Base-by-base conservation (phyloP, 257 asterid species). In the Rehmannia glutinosa region DNA sequence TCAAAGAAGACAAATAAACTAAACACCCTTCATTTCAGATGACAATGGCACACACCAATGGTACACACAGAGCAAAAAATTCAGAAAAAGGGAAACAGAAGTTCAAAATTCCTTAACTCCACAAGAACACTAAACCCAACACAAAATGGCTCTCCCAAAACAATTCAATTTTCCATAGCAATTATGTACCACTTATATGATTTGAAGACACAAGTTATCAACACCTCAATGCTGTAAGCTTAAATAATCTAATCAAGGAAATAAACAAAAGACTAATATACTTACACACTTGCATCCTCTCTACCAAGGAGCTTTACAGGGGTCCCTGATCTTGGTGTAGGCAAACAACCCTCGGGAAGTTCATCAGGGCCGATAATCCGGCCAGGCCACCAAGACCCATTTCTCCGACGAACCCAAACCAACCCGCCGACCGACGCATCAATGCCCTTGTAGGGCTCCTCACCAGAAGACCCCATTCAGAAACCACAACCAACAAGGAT, bases 371-470 rank as follows among this genome's bases (percentile, higher is more conserved):
- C 84, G 39, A 90, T 82, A 78, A 93, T 82, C 76, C 84, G 86
- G 33, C 92, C 99, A 3, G 97, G 97, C 97, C 99, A 93, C 99
- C 99, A 93, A 4, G 95, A 83, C 70, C 96, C 97, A 41, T 93
- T 90, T 65, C 95, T 75, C 74, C 97, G 75, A 1, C 92, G 94
- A 68, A 93, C 95, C 99, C 99, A 93, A 68, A 93, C 96, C 85
- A 93, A 62, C n/a, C 87, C 92, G 5, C 97, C 97, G 16, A 82
- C 90, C 33, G 85, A 80, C 15, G 78, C 23, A 75, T 88, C 92
- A 66, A 87, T 74, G 78, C 71, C 83, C 79, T 84, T 86, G 50
- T 33, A 73, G 71, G 67, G 66, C 19, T 78, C 75, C 74, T 81
- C 87, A 25, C 76, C 81, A 65, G 80, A 75, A 78, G 84, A 80